A percentile compares a stretch with the other conserved stretches of the same genome.
Evolutionary conservation across 805 yeast species (phyloP).

Genomic region (Candida taoyuanica): DNA sequence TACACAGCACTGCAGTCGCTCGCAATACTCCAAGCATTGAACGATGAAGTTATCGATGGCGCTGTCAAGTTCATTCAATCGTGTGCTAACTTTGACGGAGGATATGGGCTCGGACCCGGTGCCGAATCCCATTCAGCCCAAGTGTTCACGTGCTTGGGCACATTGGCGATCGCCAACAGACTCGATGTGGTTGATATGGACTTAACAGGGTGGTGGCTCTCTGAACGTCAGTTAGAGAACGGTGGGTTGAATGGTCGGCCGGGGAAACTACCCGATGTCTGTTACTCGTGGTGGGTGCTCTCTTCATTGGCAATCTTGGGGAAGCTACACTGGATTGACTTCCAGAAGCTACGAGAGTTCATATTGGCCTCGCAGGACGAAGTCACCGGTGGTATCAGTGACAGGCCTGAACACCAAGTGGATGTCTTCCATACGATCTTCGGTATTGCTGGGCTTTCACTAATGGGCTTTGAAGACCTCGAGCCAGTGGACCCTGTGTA

Average conservation of each 20-base stretch:
- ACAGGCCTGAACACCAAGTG: conserved; percentile 83
- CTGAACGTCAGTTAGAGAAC: conserved; percentile 77
- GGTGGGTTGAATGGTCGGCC: conserved; percentile 98
- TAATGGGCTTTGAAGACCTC: conserved; percentile 59
- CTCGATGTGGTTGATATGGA: conserved; percentile 45
- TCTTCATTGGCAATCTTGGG: conserved; percentile 66
- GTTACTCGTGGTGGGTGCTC: conserved; percentile 97
- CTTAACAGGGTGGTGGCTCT: conserved; percentile 74
- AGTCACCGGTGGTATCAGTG: conserved; percentile 85
- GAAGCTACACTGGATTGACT: conserved; percentile 74
- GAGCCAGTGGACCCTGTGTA: conserved; percentile 77
- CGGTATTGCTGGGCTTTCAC: conserved; percentile 82
- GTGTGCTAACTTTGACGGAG: conserved; percentile 94
- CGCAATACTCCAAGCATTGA: conserved; percentile 61
- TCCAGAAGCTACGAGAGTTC: conserved; percentile 53
- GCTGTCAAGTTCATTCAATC: conserved; percentile 60
- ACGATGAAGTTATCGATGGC: conserved; percentile 48
- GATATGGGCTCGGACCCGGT: conserved; percentile 90
- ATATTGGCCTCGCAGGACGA: conserved; percentile 75
- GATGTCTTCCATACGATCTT: conserved; percentile 93
- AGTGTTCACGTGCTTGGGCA: conserved; percentile 79
- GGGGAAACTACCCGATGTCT: conserved; percentile 93
- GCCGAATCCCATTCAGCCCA: conserved; percentile 96
- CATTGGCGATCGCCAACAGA: conserved; percentile 62
- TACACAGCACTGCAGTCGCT: conserved; percentile 76